Base-by-base conservation (phyloP, 2,329 filamentous ascomycete genomes). In the Fusarium longipes region DNA sequence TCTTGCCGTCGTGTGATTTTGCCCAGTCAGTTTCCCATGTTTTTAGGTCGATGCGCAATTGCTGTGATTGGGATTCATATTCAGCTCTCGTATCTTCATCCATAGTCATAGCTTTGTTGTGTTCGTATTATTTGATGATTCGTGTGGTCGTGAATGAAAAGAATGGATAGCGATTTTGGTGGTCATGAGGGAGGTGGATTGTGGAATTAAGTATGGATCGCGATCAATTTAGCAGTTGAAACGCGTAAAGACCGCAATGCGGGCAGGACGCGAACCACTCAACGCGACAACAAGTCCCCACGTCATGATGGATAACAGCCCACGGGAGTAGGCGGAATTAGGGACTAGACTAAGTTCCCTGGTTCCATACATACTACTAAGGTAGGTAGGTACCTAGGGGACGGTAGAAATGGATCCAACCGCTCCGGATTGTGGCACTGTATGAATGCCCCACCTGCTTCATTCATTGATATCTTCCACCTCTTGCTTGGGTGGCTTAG, bases 1-100 rank as follows among this genome's bases (percentile, higher is more conserved):
- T 94, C 66, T 83, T 85, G 49, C 91, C 91, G 30, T 80, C 81
- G 73, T 94, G 85, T 17, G 81, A 76, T 24, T 81, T 80, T 8
- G 86, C 84, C 82, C 92, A 95, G 8, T 85, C 80, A 66, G 82
- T 87, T 75, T 96, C 92, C 89, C 91, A 96, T 67, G 78, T 77
- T 78, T 95, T 95, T 45, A 95, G 80, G 65, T 92, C 88, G 35
- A 82, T 79, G n/a, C 90, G 86, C n/a, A 93, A 80, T 48, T 82
- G 74, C 66, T 83, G 81, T 14, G 83, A 84, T 71, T 83, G 81
- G 11, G 72, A 74, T 73, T 88, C 85, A 59, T 84, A 86, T 54
- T 77, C 72, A 15, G 76, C 73, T 73, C 75, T 82, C 18, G 79
- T 77, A 14, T 70, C 71, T 24, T 82, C 78, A 63, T 87, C 83